These are phyloP conservation scores for Boletus smithii DNA, from an alignment of 1,284 basidiomycete genomes.

Conservation along the genomic window DNA sequence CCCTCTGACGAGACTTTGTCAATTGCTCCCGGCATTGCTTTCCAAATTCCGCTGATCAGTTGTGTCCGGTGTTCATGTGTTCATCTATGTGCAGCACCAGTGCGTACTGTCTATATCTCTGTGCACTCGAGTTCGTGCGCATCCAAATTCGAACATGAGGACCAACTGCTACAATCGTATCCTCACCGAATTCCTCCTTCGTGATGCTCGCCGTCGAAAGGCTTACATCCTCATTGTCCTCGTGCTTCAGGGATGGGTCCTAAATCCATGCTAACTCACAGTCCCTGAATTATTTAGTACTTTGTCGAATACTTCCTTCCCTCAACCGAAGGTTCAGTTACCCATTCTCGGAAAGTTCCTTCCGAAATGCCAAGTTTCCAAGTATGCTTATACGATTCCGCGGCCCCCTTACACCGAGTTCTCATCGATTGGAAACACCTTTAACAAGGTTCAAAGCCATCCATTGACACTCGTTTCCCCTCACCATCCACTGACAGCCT, in stretches of 20 bases:
- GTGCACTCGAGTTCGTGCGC: not conserved
- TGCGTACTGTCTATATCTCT: not conserved
- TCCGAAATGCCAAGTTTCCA: not conserved
- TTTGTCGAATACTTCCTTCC: not conserved
- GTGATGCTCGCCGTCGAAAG: not conserved
- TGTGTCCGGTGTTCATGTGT: not conserved
- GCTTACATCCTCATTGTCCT: not conserved
- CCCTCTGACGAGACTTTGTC: not conserved
- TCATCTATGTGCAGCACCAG: not conserved
- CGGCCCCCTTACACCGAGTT: not conserved
- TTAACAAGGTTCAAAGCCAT: not conserved
- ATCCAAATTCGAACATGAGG: not conserved
- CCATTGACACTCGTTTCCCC: not conserved
- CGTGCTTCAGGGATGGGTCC: not conserved
- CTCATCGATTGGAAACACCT: not conserved
- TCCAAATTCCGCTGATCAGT: not conserved
- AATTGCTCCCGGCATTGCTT: not conserved
- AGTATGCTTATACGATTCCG: not conserved
- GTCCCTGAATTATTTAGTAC: conserved; percentile 6
- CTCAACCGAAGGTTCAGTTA: not conserved
- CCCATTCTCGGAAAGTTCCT: conserved; percentile 4
- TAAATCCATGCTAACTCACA: not conserved
- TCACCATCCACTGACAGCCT: not conserved
- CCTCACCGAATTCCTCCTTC: too few species aligned
- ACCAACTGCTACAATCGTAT: not conserved